Conservation (phyloP, 305 asterid genomes). For the Rubia balearica region DNA sequence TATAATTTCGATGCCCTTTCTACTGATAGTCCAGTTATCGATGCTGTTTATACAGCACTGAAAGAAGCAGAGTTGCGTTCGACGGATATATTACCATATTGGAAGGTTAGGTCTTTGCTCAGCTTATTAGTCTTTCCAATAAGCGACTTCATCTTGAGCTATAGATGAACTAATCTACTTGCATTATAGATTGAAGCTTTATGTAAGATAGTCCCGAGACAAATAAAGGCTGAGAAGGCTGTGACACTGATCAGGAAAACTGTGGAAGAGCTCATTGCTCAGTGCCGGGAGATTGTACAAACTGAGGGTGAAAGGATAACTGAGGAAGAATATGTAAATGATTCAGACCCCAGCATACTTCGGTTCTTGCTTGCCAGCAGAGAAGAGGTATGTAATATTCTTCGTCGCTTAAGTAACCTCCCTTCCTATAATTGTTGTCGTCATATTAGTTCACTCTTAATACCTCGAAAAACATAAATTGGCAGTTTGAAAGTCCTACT, state of each 20-base stretch:
- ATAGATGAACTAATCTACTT: background rate
- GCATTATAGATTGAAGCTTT: conserved; percentile 57
- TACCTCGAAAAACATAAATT: background rate
- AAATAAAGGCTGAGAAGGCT: conserved; percentile 70
- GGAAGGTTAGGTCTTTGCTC: conserved; percentile 56
- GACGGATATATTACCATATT: conserved; percentile 80
- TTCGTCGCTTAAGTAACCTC: background rate
- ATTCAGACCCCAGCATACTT: conserved; percentile 82
- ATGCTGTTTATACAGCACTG: conserved; percentile 81
- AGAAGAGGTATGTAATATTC: conserved; percentile 58
- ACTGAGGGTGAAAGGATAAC: conserved; percentile 45
- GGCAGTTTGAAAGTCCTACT: background rate
- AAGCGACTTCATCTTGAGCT: background rate
- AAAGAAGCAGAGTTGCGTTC: conserved; percentile 91
- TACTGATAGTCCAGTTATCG: conserved; percentile 79
- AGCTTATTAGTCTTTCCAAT: background rate
- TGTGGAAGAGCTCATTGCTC: conserved; percentile 72
- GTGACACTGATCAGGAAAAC: conserved; percentile 61
- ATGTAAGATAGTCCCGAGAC: conserved; percentile 76
- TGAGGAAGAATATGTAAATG: conserved; percentile 74
- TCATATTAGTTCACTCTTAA: too few relatives aligned
- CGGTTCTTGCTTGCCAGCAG: conserved; percentile 94
- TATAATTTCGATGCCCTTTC: conserved; percentile 79
- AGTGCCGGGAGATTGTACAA: conserved; percentile 83
- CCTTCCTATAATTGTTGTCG: background rate